Conservation (phyloP, 2,329 filamentous ascomycete genomes). For the Xylariomycetidae sp. region DNA sequence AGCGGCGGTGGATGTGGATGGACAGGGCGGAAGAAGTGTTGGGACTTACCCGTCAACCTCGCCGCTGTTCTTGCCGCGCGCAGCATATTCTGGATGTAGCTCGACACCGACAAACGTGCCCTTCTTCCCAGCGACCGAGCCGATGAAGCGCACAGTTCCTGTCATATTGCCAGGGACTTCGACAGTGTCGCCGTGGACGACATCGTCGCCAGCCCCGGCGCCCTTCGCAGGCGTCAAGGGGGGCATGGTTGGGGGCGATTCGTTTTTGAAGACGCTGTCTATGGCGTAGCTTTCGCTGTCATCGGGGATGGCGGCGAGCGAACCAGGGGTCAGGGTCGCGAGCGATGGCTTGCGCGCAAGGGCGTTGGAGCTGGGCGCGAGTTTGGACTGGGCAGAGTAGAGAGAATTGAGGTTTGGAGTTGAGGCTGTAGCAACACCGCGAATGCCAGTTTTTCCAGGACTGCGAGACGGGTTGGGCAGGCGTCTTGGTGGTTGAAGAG, state of each 20-base stretch:
- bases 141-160: constrained; percentile 84
- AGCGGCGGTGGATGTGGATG: constrained; percentile 7
- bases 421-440: constrained; percentile 43
- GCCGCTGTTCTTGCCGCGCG: constrained; percentile 87
- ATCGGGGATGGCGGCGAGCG: constrained; percentile 61
- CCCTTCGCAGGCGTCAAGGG: constrained; percentile 48
- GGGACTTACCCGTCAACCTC: constrained; percentile 78
- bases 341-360: constrained; percentile 63
- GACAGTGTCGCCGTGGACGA: constrained; percentile 75
- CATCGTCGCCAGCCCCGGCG: constrained; percentile 37
- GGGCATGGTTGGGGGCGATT: constrained; percentile 39
- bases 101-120: constrained; percentile 92
- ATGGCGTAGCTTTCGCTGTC: constrained; percentile 58
- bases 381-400: constrained; percentile 44
- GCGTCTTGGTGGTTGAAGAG: constrained; percentile 22
- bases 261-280: constrained; percentile 46
- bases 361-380: constrained; percentile 38
- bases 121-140: constrained; percentile 79
- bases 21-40: constrained; percentile 4
- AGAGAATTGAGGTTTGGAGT: constrained; percentile 53
- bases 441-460: constrained; percentile 34
- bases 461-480: constrained; percentile 31
- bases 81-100: constrained; percentile 71
- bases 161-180: constrained; percentile 93
- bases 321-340: constrained; percentile 59